These are phyloP conservation scores for Xylariaceae sp. DNA, from an alignment of 2,329 filamentous ascomycete species.

Conservation along the genomic window DNA sequence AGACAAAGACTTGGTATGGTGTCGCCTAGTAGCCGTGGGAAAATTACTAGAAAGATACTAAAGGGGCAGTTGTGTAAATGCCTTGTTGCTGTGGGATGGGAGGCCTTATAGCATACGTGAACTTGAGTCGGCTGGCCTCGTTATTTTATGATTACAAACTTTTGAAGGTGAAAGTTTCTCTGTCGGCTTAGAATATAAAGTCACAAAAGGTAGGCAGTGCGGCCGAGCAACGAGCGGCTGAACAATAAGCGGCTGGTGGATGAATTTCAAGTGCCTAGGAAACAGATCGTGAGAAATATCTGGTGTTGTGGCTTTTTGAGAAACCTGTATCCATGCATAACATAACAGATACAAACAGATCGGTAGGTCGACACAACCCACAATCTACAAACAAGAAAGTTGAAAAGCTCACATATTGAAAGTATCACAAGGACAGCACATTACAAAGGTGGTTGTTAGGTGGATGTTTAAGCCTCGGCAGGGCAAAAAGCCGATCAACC, in stretches of 20 bases:
- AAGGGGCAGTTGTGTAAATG: no score
- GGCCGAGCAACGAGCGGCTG: no score
- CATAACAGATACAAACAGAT: neutral
- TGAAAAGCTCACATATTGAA: neutral
- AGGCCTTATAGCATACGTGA: no score
- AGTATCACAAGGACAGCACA: neutral
- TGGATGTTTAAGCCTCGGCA: neutral
- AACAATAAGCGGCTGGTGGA: no score
- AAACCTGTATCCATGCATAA: neutral
- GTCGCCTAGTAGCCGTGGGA: neutral
- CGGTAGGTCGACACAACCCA: neutral
- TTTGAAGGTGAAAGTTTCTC: no score
- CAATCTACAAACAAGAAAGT: neutral
- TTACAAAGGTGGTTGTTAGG: neutral
- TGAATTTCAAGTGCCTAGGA: no score
- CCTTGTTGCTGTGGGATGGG: no score
- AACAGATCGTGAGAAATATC: neutral
- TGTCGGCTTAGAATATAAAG: no score
- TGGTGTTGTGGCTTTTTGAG: neutral
- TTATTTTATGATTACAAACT: no score
- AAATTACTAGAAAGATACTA: no score
- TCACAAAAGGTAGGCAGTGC: no score
- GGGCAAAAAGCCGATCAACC: neutral
- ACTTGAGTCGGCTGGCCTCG: no score
- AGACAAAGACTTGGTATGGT: neutral